A percentile compares a stretch with the other conserved stretches of the same genome.
Evolutionary conservation across 2,329 filamentous ascomycete genomes (phyloP).

Genomic region (Trichophyton equinum): DNA sequence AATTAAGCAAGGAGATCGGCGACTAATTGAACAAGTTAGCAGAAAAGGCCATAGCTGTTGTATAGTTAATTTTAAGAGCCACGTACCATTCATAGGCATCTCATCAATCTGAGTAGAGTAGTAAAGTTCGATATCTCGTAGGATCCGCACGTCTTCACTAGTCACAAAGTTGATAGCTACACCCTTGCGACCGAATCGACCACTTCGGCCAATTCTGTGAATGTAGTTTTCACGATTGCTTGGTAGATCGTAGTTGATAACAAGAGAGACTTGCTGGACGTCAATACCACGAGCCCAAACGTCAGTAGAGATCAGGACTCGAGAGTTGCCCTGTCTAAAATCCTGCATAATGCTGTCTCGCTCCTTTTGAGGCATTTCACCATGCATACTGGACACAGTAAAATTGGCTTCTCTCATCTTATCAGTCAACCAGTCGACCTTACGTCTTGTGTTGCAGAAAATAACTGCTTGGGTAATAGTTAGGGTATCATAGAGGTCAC

Average conservation of each 20-base stretch:
- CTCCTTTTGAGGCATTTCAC: constrained; percentile 97
- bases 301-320: constrained; percentile 93
- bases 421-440: constrained; percentile 99
- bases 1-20: constrained; percentile 18
- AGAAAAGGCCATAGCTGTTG: not conserved
- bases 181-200: constrained; percentile 92
- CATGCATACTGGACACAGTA: constrained; percentile 96
- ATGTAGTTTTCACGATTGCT: constrained; percentile 99
- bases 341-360: constrained; percentile 99
- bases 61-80: constrained; percentile 1
- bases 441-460: constrained; percentile 99
- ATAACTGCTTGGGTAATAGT: constrained; percentile 99
- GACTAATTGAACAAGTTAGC: constrained; percentile 10
- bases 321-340: constrained; percentile 90
- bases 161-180: constrained; percentile 99
- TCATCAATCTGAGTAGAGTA: constrained; percentile 96
- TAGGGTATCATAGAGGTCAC: constrained; percentile 96
- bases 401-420: constrained; percentile 99
- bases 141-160: constrained; percentile 90
- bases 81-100: constrained; percentile 92
- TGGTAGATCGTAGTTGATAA: constrained; percentile 98
- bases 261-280: constrained; percentile 92
- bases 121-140: constrained; percentile 93
- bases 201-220: constrained; percentile 90
- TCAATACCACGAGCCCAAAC: constrained; percentile 98